These are phyloP conservation scores for Wickerhamomyces chaumierensis DNA, from an alignment of 805 yeast genomes.

Conservation along the genomic window DNA sequence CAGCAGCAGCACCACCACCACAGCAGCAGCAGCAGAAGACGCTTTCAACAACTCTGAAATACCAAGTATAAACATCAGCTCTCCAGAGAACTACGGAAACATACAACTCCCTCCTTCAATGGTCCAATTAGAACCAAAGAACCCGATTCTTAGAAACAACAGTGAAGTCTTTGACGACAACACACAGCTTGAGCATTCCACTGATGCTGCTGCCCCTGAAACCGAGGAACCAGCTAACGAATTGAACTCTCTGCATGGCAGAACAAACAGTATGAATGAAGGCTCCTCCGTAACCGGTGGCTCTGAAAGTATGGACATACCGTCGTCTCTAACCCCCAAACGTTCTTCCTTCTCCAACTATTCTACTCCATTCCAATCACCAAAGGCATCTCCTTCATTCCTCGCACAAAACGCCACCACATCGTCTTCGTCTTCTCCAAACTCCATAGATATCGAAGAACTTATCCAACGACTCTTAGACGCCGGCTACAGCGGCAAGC, in stretches of 20 bases:
- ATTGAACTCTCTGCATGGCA: background rate
- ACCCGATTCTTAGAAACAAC: conserved; percentile 54
- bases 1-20: too few relatives aligned
- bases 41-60: conserved; percentile 3
- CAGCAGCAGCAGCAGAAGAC: conserved; percentile 3
- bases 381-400: conserved; percentile 1
- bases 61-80: conserved; percentile 12
- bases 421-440: conserved; percentile 12
- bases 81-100: conserved; percentile 20
- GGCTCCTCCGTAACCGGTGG: too few relatives aligned
- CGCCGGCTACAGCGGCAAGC: conserved; percentile 96
- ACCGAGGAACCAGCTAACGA: background rate
- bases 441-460: conserved; percentile 59
- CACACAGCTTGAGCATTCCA: conserved; percentile 4
- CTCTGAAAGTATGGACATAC: conserved; percentile 11
- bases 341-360: conserved; percentile 15
- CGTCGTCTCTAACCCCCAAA: conserved; percentile 13
- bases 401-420: conserved; percentile 10
- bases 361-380: conserved; percentile 16
- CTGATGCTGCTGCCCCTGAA: conserved; percentile 3
- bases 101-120: conserved; percentile 51
- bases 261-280: background rate
- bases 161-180: conserved; percentile 20
- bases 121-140: conserved; percentile 60
- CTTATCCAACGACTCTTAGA: conserved; percentile 87